Percentiles rank a stretch among this genome's conserved stretches.
Evolutionary conservation across 169 alveolate species (phyloP).

Genomic region (Neospora caninum): DNA sequence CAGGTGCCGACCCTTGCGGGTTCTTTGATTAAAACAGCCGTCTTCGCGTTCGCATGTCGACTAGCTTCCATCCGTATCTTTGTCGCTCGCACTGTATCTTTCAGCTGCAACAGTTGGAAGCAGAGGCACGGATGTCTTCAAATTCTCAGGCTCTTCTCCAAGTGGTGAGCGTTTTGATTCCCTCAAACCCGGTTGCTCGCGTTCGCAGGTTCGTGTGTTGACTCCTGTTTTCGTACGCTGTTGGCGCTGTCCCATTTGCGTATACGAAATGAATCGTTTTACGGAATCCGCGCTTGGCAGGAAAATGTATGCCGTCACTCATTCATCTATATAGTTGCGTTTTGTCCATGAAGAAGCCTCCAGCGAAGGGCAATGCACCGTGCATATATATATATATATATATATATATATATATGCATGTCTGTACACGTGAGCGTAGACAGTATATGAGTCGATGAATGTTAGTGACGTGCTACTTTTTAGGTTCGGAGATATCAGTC

Average conservation of each 20-base stretch:
- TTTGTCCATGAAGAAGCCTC: too few species aligned
- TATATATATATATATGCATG: not conserved
- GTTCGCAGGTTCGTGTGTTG: not conserved
- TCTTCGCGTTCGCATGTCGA: too few species aligned
- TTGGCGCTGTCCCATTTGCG: not conserved
- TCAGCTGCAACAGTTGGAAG: constrained; percentile 19
- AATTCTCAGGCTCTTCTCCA: constrained; percentile 27
- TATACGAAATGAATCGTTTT: not conserved
- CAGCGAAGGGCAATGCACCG: too few species aligned
- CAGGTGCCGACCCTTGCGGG: too few species aligned
- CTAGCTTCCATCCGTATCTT: too few species aligned
- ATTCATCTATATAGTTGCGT: too few species aligned
- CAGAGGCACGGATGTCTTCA: not conserved
- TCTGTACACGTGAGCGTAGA: not conserved
- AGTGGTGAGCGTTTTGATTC: not conserved
- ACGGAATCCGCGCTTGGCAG: too few species aligned
- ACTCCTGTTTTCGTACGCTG: not conserved
- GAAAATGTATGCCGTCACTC: too few species aligned
- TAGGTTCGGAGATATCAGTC: not conserved
- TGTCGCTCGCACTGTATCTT: not conserved
- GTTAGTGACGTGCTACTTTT: not conserved
- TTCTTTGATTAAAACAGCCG: too few species aligned
- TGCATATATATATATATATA: not conserved
- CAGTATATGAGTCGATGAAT: too few species aligned
- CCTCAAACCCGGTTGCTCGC: not conserved